Conservation (phyloP, 2,329 filamentous ascomycete genomes). For the Mycogone perniciosa region DNA sequence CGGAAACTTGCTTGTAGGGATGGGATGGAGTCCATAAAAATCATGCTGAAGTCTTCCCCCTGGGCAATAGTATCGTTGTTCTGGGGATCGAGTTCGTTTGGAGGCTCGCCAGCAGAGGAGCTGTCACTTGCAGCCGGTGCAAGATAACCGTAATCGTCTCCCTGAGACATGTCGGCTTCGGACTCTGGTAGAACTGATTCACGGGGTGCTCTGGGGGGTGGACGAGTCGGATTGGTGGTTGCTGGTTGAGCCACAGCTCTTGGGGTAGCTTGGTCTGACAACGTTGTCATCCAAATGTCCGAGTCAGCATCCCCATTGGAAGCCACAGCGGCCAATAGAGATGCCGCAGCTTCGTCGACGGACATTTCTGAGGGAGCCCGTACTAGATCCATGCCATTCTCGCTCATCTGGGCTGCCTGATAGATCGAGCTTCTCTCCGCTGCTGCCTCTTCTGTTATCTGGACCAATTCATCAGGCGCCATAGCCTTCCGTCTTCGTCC, state of each 20-base stretch:
- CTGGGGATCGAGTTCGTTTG: conserved; percentile 16
- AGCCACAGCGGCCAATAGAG: neutral
- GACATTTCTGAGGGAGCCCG: conserved; percentile 16
- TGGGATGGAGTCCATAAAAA: conserved; percentile 48
- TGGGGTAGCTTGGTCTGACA: conserved; percentile 34
- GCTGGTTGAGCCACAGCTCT: conserved; percentile 18
- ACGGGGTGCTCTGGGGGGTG: conserved; percentile 5
- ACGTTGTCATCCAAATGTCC: conserved; percentile 41
- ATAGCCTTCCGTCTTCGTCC: conserved; percentile 19
- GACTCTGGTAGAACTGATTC: conserved; percentile 8
- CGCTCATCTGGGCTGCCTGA: conserved; percentile 16
- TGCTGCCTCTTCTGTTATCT: conserved; percentile 19
- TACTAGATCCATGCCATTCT: conserved; percentile 26
- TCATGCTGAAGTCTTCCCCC: conserved; percentile 55
- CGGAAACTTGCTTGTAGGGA: conserved; percentile 38
- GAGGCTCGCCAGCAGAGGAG: conserved; percentile 28
- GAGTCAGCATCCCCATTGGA: conserved; percentile 25
- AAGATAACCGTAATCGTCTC: conserved; percentile 23
- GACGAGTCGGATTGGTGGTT: conserved; percentile 3
- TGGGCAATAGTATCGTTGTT: conserved; percentile 39
- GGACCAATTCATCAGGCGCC: conserved; percentile 22
- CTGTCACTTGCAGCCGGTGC: conserved; percentile 27
- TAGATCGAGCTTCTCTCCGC: conserved; percentile 13
- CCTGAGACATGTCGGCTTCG: conserved; percentile 16
- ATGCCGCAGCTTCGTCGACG: neutral